Percentiles rank a stretch among this genome's conserved stretches.
phyloP scores from a whole-genome alignment of 306 rosid species.

The Dalbergia cultrata region DNA sequence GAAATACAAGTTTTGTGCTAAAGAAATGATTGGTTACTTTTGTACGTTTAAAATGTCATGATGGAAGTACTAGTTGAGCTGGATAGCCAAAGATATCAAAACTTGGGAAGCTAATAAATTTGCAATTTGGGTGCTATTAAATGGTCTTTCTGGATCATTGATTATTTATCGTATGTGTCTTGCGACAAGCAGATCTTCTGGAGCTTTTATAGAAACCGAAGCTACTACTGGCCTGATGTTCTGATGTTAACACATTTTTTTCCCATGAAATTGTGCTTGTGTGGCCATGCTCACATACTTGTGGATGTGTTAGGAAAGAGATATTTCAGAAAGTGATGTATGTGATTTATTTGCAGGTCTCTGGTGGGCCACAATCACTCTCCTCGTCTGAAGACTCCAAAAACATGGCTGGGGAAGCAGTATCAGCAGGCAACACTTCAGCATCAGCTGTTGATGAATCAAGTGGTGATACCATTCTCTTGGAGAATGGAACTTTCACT shows the following conservation, averaged over 20 bases:
- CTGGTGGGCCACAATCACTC: slow-evolving; percentile 41
- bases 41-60: background rate
- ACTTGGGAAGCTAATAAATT: slow-evolving; percentile 18
- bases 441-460: slow-evolving; percentile 48
- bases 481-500: slow-evolving; percentile 51
- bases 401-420: slow-evolving; percentile 40
- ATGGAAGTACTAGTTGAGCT: background rate
- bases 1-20: slow-evolving; percentile 11
- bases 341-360: slow-evolving; percentile 55
- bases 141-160: slow-evolving; percentile 8
- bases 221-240: background rate
- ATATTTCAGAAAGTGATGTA: slow-evolving; percentile 27
- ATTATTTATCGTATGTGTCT: slow-evolving; percentile 8
- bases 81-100: background rate
- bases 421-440: slow-evolving; percentile 10
- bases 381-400: slow-evolving; percentile 40
- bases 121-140: slow-evolving; percentile 16
- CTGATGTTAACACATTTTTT: background rate
- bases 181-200: slow-evolving; percentile 4
- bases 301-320: background rate
- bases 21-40: slow-evolving; percentile 9
- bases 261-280: background rate
- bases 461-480: slow-evolving; percentile 42
- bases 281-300: background rate
- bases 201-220: background rate